These are phyloP conservation scores for Trematosphaeria pertusa DNA, from an alignment of 2,329 filamentous ascomycete species.

Conservation along the genomic window DNA sequence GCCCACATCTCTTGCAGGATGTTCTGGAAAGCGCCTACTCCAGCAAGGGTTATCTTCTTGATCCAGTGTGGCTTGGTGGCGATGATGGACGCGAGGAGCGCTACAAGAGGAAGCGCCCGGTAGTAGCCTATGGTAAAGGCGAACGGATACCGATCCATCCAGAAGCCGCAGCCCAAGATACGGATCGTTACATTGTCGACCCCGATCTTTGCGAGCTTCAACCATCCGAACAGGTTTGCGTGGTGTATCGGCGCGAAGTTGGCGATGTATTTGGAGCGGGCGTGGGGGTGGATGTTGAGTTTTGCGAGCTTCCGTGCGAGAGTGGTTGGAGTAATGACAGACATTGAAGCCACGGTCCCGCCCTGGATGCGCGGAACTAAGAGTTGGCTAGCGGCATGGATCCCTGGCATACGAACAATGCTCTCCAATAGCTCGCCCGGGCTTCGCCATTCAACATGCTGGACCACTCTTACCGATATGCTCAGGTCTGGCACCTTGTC, in stretches of 20 bases:
- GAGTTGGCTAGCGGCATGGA: conserved; percentile 1
- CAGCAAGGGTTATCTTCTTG: conserved; percentile 2
- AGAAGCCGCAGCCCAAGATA: conserved; percentile 1
- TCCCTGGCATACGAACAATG: neutral
- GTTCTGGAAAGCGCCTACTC: neutral
- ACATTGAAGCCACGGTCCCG: neutral
- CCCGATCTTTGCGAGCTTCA: no score
- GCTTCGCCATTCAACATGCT: neutral
- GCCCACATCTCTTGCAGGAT: conserved; percentile 6
- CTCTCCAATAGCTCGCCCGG: neutral
- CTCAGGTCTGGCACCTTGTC: neutral
- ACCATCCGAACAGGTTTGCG: conserved; percentile 7
- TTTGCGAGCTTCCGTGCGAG: neutral
- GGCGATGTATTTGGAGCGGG: neutral
- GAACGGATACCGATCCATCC: neutral
- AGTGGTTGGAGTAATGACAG: neutral
- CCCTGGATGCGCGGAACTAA: neutral
- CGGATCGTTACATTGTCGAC: conserved; percentile 66
- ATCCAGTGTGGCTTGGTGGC: neutral
- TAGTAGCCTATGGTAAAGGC: neutral
- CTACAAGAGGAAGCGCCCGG: conserved; percentile 5
- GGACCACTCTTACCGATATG: neutral
- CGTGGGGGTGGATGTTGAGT: neutral
- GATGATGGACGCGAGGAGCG: conserved; percentile 8
- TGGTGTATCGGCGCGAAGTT: conserved; percentile 4